Percentiles rank a stretch among this genome's conserved stretches.
These are phyloP conservation scores for Vachellia pachyceras DNA, from an alignment of 306 rosid genomes.

Conservation along the genomic window DNA sequence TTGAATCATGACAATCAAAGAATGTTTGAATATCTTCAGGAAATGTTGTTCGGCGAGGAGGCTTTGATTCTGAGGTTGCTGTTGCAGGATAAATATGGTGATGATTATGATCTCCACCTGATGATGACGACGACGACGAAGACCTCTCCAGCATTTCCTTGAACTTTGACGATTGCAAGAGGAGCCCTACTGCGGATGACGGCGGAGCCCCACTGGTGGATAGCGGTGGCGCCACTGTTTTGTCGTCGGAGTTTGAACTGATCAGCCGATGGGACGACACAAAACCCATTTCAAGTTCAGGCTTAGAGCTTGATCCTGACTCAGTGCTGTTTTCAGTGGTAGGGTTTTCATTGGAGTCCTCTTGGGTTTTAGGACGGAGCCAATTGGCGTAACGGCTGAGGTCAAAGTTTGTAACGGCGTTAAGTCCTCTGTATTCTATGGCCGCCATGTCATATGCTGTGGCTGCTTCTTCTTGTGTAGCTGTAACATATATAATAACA, in stretches of 20 bases:
- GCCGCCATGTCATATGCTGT: slow-evolving; percentile 93
- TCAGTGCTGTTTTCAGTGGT: neutral
- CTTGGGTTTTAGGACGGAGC: slow-evolving; percentile 50
- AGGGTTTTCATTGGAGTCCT: slow-evolving; percentile 26
- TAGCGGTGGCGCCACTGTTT: neutral
- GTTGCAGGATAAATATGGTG: slow-evolving; percentile 18
- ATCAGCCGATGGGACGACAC: slow-evolving; percentile 20
- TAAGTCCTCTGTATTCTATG: slow-evolving; percentile 82
- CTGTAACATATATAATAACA: slow-evolving; percentile 43
- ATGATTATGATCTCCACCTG: neutral
- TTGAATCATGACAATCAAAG: slow-evolving; percentile 66
- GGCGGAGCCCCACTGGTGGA: slow-evolving; percentile 10
- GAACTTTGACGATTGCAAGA: slow-evolving; percentile 64
- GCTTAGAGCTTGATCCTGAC: slow-evolving; percentile 33
- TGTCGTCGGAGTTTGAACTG: slow-evolving; percentile 4
- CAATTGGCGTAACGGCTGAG: slow-evolving; percentile 73
- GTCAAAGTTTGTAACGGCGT: slow-evolving; percentile 94
- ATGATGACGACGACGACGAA: neutral
- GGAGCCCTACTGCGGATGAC: slow-evolving; percentile 56
- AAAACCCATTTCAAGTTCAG: slow-evolving; percentile 37
- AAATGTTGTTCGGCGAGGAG: slow-evolving; percentile 60
- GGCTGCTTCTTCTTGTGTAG: slow-evolving; percentile 99
- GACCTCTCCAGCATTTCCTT: slow-evolving; percentile 68
- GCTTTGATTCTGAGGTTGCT: slow-evolving; percentile 35
- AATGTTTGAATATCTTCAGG: slow-evolving; percentile 91